Percentiles rank a stretch among this genome's conserved stretches.
These are phyloP conservation scores for Diutina ranongensis DNA, from an alignment of 1,139 yeast species.

Conservation along the genomic window DNA sequence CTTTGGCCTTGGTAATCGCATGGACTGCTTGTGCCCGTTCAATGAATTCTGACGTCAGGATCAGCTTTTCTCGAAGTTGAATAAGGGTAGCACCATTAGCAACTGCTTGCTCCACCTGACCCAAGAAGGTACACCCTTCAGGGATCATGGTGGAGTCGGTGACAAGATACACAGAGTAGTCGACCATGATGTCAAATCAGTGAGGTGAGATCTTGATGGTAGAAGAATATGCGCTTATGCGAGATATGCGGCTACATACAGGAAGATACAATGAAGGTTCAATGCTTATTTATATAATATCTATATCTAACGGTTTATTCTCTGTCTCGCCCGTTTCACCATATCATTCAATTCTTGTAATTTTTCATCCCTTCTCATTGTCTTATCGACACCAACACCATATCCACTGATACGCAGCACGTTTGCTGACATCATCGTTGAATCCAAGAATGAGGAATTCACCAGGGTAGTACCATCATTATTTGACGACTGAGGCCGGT, in stretches of 20 bases:
- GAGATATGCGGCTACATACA: background rate
- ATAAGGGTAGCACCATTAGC: conserved; percentile 69
- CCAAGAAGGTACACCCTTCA: conserved; percentile 40
- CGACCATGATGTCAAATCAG: conserved; percentile 21
- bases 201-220: no score
- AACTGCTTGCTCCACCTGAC: conserved; percentile 52
- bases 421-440: background rate
- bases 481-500: background rate
- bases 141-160: conserved; percentile 79
- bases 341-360: background rate
- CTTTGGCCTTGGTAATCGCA: conserved; percentile 41
- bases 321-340: background rate
- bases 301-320: background rate
- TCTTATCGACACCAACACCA: background rate
- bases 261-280: background rate
- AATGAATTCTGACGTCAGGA: conserved; percentile 60
- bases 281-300: background rate
- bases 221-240: background rate
- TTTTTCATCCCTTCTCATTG: background rate
- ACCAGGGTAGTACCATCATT: background rate
- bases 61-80: conserved; percentile 72
- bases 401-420: background rate
- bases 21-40: conserved; percentile 51
- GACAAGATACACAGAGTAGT: conserved; percentile 64
- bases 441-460: background rate